A percentile compares a stretch with the other conserved stretches of the same genome.
phyloP scores from a whole-genome alignment of 768 basidiomycete species.

The Leccinum broughii region DNA sequence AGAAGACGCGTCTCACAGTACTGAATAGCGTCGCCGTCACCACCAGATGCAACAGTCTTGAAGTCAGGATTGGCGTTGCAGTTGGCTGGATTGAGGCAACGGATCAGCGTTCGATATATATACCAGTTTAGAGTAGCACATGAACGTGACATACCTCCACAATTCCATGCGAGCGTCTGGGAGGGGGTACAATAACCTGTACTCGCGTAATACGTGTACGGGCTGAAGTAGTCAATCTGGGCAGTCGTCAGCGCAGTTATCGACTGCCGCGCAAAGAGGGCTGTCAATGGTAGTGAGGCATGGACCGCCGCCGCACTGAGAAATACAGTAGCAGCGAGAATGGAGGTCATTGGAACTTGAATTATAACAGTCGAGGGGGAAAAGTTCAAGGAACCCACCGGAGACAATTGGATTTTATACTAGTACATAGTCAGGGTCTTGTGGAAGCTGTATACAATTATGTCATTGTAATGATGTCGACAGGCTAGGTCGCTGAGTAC shows the following conservation, averaged over 20 bases:
- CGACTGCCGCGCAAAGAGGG: slow-evolving; percentile 35
- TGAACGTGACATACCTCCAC: too few species aligned
- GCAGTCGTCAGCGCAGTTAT: slow-evolving; percentile 41
- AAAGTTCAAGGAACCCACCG: slow-evolving; percentile 4
- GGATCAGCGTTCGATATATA: too few species aligned
- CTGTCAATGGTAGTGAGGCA: slow-evolving; percentile 18
- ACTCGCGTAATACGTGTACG: slow-evolving; percentile 53
- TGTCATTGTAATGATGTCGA: not conserved
- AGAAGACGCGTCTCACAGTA: slow-evolving; percentile 37
- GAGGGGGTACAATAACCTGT: slow-evolving; percentile 37
- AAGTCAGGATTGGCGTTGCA: too few species aligned
- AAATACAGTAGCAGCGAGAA: slow-evolving; percentile 16
- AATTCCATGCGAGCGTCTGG: too few species aligned
- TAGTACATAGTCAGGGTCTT: too few species aligned
- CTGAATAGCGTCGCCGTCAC: slow-evolving; percentile 27
- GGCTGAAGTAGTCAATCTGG: slow-evolving; percentile 44
- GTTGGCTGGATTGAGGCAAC: too few species aligned
- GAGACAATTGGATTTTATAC: not conserved
- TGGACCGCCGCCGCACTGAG: slow-evolving; percentile 14
- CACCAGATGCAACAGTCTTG: too few species aligned
- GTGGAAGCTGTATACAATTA: not conserved
- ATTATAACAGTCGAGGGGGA: not conserved
- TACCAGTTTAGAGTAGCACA: too few species aligned
- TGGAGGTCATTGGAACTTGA: slow-evolving; percentile 15
- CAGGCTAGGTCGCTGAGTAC: not conserved